A percentile compares a stretch with the other conserved stretches of the same genome.
Conservation (phyloP, 345 rosid genomes). For the Sisymbrium irio region DNA sequence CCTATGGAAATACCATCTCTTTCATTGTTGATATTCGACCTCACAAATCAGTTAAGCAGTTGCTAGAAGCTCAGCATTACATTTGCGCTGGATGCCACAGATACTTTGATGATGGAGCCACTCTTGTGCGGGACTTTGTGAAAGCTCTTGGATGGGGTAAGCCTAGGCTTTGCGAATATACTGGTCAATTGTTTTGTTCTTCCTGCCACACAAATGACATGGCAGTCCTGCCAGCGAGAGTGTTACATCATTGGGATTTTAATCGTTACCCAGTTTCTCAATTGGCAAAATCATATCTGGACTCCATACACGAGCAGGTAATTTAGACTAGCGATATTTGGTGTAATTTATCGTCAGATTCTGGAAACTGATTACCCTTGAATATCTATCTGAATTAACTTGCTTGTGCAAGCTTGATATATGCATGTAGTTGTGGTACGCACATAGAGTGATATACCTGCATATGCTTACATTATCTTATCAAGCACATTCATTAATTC, state of each 20-base stretch:
- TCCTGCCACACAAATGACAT: constrained; percentile 83
- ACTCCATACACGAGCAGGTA: constrained; percentile 93
- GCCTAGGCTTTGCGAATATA: constrained; percentile 87
- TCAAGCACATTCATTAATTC: background rate
- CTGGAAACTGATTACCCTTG: background rate
- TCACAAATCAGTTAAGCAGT: constrained; percentile 64
- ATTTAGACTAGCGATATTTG: background rate
- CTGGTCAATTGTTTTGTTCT: constrained; percentile 87
- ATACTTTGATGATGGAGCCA: constrained; percentile 76
- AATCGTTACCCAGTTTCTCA: constrained; percentile 74
- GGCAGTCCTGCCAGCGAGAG: constrained; percentile 88
- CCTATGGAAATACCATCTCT: constrained; percentile 81
- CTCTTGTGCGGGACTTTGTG: constrained; percentile 65
- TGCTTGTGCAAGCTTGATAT: background rate
- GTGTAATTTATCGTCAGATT: background rate
- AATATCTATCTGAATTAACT: background rate
- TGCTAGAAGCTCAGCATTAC: constrained; percentile 84
- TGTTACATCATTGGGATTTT: constrained; percentile 93
- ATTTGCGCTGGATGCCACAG: constrained; percentile 89
- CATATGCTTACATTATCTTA: background rate
- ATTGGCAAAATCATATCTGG: constrained; percentile 89
- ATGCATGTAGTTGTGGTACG: background rate
- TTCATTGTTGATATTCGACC: constrained; percentile 72
- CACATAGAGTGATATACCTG: background rate
- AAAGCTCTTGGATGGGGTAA: constrained; percentile 89